These are phyloP conservation scores for Rhizopogon roseolus DNA, from an alignment of 768 basidiomycete species.

Conservation along the genomic window DNA sequence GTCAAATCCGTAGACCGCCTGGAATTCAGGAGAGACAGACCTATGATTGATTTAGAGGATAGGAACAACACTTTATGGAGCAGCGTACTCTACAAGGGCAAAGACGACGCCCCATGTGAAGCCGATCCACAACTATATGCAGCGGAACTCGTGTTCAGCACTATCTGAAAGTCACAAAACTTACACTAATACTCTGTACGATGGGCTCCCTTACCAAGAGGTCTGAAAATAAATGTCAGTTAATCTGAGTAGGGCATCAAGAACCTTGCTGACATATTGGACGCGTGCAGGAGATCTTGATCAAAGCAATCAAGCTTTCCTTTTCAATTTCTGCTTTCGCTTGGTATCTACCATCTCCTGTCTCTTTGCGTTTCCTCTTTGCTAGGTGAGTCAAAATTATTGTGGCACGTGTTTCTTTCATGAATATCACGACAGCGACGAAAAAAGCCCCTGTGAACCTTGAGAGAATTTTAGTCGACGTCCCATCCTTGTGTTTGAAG, in stretches of 20 bases:
- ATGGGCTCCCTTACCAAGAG: conserved; percentile 47
- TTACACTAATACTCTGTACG: conserved; percentile 64
- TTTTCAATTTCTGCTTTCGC: conserved; percentile 62
- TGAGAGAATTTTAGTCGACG: conserved; percentile 1
- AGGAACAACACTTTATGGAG: neutral
- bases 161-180: conserved; percentile 11
- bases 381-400: conserved; percentile 65
- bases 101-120: conserved; percentile 71
- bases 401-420: conserved; percentile 66
- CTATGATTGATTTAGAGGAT: conserved; percentile 17
- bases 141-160: neutral
- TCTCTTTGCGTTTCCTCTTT: conserved; percentile 53
- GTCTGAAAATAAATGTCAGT: conserved; percentile 1
- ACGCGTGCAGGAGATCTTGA: conserved; percentile 62
- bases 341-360: conserved; percentile 58
- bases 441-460: conserved; percentile 49
- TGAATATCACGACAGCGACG: conserved; percentile 42
- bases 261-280: conserved; percentile 52
- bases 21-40: conserved; percentile 49
- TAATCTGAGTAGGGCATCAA: neutral
- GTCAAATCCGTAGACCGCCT: conserved; percentile 50
- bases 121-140: conserved; percentile 53
- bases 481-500: neutral
- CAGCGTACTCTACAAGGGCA: conserved; percentile 49
- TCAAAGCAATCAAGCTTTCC: conserved; percentile 44